Conservation (phyloP, 192 early-diverging fungal species). For the Gryganskiella cystojenkinii region DNA sequence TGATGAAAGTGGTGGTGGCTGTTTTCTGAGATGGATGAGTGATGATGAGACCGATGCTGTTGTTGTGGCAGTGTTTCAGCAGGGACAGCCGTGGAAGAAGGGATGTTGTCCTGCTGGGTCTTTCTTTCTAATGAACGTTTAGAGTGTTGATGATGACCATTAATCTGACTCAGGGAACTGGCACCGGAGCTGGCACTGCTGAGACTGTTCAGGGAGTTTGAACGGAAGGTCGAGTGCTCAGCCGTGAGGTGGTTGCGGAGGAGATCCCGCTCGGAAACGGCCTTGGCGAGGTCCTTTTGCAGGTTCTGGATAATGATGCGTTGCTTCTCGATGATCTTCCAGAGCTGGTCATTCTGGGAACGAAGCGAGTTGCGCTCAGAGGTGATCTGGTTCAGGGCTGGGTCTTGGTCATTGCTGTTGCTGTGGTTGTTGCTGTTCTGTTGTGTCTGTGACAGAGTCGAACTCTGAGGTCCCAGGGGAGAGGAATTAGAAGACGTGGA, state of each 20-base stretch:
- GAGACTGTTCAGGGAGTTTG: background rate
- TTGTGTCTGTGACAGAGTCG: too few species aligned
- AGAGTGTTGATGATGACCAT: slow-evolving; percentile 28
- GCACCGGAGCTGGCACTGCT: background rate
- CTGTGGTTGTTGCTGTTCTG: slow-evolving; percentile 15
- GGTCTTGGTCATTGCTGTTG: too few species aligned
- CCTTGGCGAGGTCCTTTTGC: slow-evolving; percentile 68
- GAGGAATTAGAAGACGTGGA: too few species aligned
- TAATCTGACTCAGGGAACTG: slow-evolving; percentile 4
- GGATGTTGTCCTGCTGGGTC: slow-evolving; percentile 7
- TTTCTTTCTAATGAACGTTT: slow-evolving; percentile 21
- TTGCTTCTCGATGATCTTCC: slow-evolving; percentile 94
- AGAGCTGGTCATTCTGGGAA: slow-evolving; percentile 86
- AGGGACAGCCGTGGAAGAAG: background rate
- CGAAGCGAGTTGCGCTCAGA: slow-evolving; percentile 77
- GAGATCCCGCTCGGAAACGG: slow-evolving; percentile 56
- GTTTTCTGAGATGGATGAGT: too few species aligned
- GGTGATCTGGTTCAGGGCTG: slow-evolving; percentile 52
- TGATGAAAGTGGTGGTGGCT: too few species aligned
- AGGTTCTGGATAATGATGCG: slow-evolving; percentile 87
- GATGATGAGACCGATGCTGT: too few species aligned
- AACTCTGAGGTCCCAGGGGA: slow-evolving; percentile 16
- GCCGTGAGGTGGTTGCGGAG: slow-evolving; percentile 32
- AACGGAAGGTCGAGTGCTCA: slow-evolving; percentile 24
- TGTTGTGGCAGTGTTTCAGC: background rate